A percentile compares a stretch with the other conserved stretches of the same genome.
These are phyloP conservation scores for Atkinsonella hypoxylon DNA, from an alignment of 2,329 filamentous ascomycete species.

Conservation along the genomic window DNA sequence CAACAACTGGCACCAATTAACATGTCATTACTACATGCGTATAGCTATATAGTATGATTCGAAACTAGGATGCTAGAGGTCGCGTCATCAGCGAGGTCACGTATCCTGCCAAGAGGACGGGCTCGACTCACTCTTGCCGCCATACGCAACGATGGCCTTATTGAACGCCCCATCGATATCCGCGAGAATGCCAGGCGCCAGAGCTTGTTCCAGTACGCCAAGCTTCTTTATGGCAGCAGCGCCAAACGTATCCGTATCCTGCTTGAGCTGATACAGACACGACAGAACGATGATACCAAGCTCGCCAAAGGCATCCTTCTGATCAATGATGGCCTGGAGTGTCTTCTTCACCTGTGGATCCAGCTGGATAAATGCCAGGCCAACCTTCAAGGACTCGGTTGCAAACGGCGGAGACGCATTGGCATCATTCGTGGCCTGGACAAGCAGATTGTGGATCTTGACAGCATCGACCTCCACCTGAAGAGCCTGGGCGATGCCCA, in stretches of 20 bases:
- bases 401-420: not conserved
- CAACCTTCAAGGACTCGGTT: not conserved
- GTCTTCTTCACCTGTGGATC: constrained; percentile 1
- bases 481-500: constrained; percentile 2
- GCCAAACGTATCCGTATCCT: not conserved
- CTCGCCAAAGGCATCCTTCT: not conserved
- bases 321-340: not conserved
- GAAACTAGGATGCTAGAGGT: not conserved
- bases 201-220: not conserved
- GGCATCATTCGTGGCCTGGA: not conserved
- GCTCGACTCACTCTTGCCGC: not conserved
- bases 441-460: not conserved
- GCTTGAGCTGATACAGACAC: constrained; percentile 1
- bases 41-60: no score
- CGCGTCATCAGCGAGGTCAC: not conserved
- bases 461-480: constrained; percentile 1
- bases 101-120: not conserved
- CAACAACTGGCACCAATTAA: no score
- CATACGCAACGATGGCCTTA: constrained; percentile 1
- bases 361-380: constrained; percentile 1
- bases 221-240: not conserved
- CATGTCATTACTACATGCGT: no score
- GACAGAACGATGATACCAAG: constrained; percentile 1
- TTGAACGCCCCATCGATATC: not conserved
- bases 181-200: not conserved